Percentiles rank a stretch among this genome's conserved stretches.
Evolutionary conservation across 2,329 filamentous ascomycete genomes (phyloP).

Genomic region (Elsinoe batatas): DNA sequence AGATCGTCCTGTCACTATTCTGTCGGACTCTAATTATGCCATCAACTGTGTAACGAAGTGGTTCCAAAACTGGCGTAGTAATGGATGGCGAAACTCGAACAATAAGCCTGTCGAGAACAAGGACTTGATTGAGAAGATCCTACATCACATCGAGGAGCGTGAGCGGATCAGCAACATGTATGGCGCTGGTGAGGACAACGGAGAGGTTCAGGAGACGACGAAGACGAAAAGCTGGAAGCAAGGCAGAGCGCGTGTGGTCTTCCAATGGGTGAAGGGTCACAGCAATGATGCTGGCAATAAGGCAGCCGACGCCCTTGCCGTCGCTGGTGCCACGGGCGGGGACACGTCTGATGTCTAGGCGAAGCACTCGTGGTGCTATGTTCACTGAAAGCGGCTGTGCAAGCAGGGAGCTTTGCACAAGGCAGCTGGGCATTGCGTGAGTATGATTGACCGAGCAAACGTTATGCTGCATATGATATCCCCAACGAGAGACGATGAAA

Average conservation of each 20-base stretch:
- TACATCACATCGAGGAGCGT: constrained; percentile 57
- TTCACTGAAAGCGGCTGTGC: no score
- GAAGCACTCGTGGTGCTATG: not conserved
- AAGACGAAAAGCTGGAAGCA: constrained; percentile 21
- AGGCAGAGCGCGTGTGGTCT: constrained; percentile 37
- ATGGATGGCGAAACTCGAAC: constrained; percentile 66
- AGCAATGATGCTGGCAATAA: constrained; percentile 61
- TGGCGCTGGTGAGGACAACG: constrained; percentile 25
- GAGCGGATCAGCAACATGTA: constrained; percentile 48
- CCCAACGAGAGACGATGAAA: not conserved
- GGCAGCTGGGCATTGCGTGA: no score
- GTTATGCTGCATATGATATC: not conserved
- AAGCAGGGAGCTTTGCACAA: no score
- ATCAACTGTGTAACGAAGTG: constrained; percentile 84
- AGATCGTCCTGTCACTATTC: constrained; percentile 61
- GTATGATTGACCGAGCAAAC: no score
- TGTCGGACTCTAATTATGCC: constrained; percentile 82
- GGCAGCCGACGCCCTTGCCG: constrained; percentile 69
- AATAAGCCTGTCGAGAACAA: constrained; percentile 72
- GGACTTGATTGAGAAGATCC: constrained; percentile 67
- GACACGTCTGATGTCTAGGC: not conserved
- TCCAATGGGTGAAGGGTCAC: constrained; percentile 89
- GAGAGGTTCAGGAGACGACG: constrained; percentile 16
- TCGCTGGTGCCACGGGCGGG: constrained; percentile 47
- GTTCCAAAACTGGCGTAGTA: constrained; percentile 65